A percentile compares a stretch with the other conserved stretches of the same genome.
Conservation (phyloP, 2,329 filamentous ascomycete genomes). For the Ophiostoma himal-ulmi region DNA sequence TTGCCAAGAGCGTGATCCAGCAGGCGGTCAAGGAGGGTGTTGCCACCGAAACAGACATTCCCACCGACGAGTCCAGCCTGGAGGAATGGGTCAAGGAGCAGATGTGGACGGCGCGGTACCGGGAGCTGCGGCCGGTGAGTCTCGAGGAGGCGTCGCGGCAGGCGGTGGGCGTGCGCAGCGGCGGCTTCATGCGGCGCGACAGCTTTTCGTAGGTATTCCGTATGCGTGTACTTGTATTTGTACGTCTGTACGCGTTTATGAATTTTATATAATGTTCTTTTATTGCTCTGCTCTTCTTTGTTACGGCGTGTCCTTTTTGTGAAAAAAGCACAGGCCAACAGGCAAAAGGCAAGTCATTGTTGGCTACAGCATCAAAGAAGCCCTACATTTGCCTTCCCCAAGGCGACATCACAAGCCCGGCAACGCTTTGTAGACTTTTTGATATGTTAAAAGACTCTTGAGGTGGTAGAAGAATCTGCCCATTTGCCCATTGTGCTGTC, state of each 20-base stretch:
- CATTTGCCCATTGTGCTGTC: too few relatives aligned
- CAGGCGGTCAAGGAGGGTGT: slow-evolving; percentile 64
- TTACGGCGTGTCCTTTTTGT: not conserved
- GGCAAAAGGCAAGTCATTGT: too few relatives aligned
- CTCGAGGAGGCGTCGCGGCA: slow-evolving; percentile 46
- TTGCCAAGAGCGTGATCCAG: slow-evolving; percentile 69
- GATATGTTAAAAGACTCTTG: too few relatives aligned
- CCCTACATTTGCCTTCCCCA: not conserved
- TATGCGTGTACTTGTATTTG: not conserved
- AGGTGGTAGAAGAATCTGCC: too few relatives aligned
- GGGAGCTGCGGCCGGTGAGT: slow-evolving; percentile 55
- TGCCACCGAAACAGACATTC: slow-evolving; percentile 57
- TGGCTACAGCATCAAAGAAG: not conserved
- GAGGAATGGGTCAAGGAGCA: slow-evolving; percentile 70
- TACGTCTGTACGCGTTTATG: not conserved
- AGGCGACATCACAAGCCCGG: not conserved
- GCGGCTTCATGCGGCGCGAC: slow-evolving; percentile 20
- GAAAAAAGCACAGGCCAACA: too few relatives aligned
- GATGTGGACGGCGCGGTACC: slow-evolving; percentile 72
- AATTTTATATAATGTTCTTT: not conserved
- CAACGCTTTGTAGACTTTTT: too few relatives aligned
- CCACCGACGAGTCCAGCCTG: slow-evolving; percentile 51
- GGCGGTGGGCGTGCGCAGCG: slow-evolving; percentile 44
- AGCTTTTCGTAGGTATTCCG: not conserved
- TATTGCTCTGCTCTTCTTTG: not conserved